Base-by-base conservation (phyloP, 306 rosid species). In the Comarum palustre region DNA sequence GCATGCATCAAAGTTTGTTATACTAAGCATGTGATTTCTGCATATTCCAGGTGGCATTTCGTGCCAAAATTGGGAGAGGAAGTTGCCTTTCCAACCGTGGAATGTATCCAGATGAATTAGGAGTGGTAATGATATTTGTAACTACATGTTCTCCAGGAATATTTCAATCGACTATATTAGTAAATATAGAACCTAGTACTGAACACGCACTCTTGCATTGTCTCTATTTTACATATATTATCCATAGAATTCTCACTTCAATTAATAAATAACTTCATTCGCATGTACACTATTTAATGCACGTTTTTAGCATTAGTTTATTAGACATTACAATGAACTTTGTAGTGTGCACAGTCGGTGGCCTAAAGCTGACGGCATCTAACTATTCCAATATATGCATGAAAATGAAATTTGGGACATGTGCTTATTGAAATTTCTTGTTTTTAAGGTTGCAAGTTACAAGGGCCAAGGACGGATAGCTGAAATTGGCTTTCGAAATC, bases 71-170 rank as follows among this genome's bases (percentile, higher is more conserved):
- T 73, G 96, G 97, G 74, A 84, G 72, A 74, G 96, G 84, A 78
- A 95, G 75, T 34, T 90, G 90, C 52, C 69, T 39, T 24, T 27
- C 87, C 82, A 92, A 80, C 82, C 92, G 85, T 34, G 96, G 93
- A 78, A 76, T 95, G 92, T 95, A 88, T 85, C 97, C 97, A n/a
- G 97, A 95, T 63, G 99, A 95, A 82, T 87, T 95, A 76, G 99
- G 97, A 90, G 99, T 95, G 97, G 99, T 95, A 95, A 85, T 77
- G 71, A 13, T 71, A 47, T 69, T 58, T 14, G 4, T 3, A 20
- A 34, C 36, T 25, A 31, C 66, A 51, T 75, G 72, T 41, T 34
- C 8, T 48, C 4, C 12, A 10, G n/a, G 34, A 45, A 29, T 42
- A 9, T 42, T 16, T 55, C 11, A 9, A 29, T 47, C 31, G 17